These are phyloP conservation scores for Vigna radiata DNA, from an alignment of 306 rosid genomes.

Conservation along the genomic window DNA sequence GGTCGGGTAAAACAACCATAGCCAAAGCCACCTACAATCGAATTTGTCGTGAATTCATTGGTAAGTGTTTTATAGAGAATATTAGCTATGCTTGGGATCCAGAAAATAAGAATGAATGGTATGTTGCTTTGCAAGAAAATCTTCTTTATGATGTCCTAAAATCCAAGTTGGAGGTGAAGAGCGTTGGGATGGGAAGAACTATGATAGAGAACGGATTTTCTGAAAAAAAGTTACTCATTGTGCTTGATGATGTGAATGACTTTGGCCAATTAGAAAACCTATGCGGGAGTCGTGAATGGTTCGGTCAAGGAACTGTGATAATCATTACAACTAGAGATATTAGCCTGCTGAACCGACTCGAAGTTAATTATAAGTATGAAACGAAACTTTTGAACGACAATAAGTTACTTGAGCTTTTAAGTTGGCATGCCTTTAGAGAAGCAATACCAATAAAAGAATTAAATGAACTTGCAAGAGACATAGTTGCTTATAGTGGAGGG, in stretches of 20 bases:
- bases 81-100: not conserved
- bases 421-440: too few relatives aligned
- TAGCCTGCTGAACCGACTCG: not conserved
- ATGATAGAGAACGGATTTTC: not conserved
- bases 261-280: not conserved
- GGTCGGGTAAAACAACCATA: conserved; percentile 4
- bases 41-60: not conserved
- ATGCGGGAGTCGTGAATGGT: not conserved
- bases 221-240: not conserved
- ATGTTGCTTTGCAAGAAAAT: not conserved
- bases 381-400: not conserved
- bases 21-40: conserved; percentile 23
- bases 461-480: too few relatives aligned
- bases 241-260: not conserved
- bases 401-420: too few relatives aligned
- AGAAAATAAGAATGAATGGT: not conserved
- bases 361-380: not conserved
- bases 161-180: not conserved
- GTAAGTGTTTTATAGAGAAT: not conserved
- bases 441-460: too few relatives aligned
- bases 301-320: not conserved
- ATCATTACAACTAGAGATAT: not conserved
- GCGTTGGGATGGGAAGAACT: not conserved
- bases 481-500: too few relatives aligned
- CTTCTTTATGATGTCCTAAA: not conserved